Conservation (phyloP, 306 rosid species). For the Cucurbita argyrosperma region DNA sequence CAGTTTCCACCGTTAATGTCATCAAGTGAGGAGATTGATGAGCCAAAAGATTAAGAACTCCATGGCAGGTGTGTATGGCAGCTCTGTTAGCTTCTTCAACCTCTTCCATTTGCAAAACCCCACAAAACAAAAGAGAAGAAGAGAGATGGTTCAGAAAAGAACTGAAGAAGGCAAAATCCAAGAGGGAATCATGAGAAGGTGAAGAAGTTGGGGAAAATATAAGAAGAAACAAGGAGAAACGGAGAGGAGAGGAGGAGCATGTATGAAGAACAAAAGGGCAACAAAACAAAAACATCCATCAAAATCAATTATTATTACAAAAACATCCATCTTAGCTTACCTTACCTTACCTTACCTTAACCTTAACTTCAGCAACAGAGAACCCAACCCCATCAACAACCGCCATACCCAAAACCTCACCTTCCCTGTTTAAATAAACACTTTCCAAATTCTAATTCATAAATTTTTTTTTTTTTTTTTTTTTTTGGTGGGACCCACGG, state of each 20-base stretch:
- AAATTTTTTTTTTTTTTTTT: too few relatives aligned
- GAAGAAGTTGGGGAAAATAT: not conserved
- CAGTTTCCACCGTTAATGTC: constrained; percentile 57
- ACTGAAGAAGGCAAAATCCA: not conserved
- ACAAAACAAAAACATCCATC: constrained; percentile 39
- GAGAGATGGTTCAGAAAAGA: not conserved
- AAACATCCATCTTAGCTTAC: too few relatives aligned
- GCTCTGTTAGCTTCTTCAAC: constrained; percentile 13
- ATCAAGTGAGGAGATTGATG: constrained; percentile 18
- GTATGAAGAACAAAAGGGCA: too few relatives aligned
- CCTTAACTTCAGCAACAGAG: too few relatives aligned
- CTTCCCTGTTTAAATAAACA: too few relatives aligned
- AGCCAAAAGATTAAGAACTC: constrained; percentile 22
- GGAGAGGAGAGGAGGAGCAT: not conserved
- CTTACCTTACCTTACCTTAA: not conserved
- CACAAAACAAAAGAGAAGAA: not conserved
- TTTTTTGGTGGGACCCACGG: too few relatives aligned
- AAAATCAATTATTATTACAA: constrained; percentile 41
- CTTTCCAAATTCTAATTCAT: too few relatives aligned
- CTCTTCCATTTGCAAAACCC: constrained; percentile 6
- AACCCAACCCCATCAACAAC: too few relatives aligned
- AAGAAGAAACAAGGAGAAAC: not conserved
- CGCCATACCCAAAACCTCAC: too few relatives aligned
- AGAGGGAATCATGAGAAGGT: not conserved
- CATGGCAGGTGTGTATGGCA: constrained; percentile 8